These are phyloP conservation scores for Pleomassaria siparia DNA, from an alignment of 2,329 filamentous ascomycete species.

Conservation along the genomic window DNA sequence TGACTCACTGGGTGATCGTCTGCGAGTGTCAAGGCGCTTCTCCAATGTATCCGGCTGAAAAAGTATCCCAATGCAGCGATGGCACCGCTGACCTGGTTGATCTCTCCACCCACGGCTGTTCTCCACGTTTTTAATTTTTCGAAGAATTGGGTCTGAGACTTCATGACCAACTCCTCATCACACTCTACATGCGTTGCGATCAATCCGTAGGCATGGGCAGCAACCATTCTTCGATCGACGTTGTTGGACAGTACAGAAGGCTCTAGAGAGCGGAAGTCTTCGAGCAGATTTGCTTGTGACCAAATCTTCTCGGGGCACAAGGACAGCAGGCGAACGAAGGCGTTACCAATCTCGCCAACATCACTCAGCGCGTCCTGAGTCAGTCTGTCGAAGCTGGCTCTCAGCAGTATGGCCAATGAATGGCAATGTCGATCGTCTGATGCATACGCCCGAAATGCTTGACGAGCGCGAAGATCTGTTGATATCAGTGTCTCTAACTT, in stretches of 20 bases:
- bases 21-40: slow-evolving; percentile 38
- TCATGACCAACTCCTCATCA: slow-evolving; percentile 45
- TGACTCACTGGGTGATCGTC: slow-evolving; percentile 43
- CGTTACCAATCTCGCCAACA: slow-evolving; percentile 49
- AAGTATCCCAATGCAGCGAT: slow-evolving; percentile 61
- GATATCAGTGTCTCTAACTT: slow-evolving; percentile 73
- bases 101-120: slow-evolving; percentile 60
- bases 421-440: slow-evolving; percentile 33
- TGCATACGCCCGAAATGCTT: slow-evolving; percentile 58
- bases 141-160: slow-evolving; percentile 51
- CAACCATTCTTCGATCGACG: slow-evolving; percentile 64
- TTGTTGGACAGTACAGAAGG: slow-evolving; percentile 71
- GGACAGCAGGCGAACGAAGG: slow-evolving; percentile 58
- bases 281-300: slow-evolving; percentile 30
- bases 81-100: slow-evolving; percentile 62
- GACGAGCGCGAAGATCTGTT: slow-evolving; percentile 67
- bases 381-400: slow-evolving; percentile 49
- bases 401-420: slow-evolving; percentile 46
- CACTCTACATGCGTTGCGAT: slow-evolving; percentile 65
- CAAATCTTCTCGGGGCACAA: slow-evolving; percentile 54
- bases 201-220: slow-evolving; percentile 74
- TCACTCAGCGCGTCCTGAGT: slow-evolving; percentile 43
- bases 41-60: slow-evolving; percentile 59
- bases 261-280: slow-evolving; percentile 54
- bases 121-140: slow-evolving; percentile 55